These are phyloP conservation scores for Flagelloscypha sp. DNA, from an alignment of 768 basidiomycete species.

Conservation along the genomic window DNA sequence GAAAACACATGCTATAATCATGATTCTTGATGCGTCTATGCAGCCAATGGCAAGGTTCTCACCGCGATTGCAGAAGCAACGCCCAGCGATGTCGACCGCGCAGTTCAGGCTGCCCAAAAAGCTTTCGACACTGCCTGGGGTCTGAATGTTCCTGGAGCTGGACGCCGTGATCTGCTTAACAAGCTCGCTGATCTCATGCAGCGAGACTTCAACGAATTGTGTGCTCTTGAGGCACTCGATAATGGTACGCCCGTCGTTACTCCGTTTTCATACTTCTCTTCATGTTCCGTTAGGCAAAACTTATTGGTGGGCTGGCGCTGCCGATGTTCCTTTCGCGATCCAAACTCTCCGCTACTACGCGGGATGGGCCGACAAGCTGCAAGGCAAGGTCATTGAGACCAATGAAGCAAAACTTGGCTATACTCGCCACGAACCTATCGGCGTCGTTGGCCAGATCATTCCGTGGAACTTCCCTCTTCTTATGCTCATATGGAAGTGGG, in stretches of 20 bases:
- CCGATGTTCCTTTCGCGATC: constrained; percentile 22
- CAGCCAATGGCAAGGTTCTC: constrained; percentile 53
- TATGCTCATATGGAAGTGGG: constrained; percentile 51
- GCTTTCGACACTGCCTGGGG: constrained; percentile 40
- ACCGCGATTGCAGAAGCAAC: constrained; percentile 46
- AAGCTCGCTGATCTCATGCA: constrained; percentile 48
- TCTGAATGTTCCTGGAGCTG: constrained; percentile 31
- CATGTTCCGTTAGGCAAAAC: constrained; percentile 21
- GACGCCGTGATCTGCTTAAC: constrained; percentile 33
- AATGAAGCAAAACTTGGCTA: constrained; percentile 43
- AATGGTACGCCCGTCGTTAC: constrained; percentile 25
- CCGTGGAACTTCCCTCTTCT: constrained; percentile 60
- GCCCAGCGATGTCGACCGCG: constrained; percentile 55
- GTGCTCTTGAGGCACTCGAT: constrained; percentile 45
- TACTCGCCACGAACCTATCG: constrained; percentile 55
- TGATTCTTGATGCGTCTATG: constrained; percentile 1
- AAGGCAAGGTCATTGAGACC: constrained; percentile 44
- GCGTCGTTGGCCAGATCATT: constrained; percentile 36
- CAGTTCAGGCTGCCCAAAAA: constrained; percentile 50
- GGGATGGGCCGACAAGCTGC: constrained; percentile 54
- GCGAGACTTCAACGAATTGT: constrained; percentile 33
- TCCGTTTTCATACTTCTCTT: not conserved
- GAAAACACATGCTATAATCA: no score
- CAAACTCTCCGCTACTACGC: constrained; percentile 44
- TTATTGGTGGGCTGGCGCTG: constrained; percentile 15